phyloP scores from a whole-genome alignment of 495 filamentous ascomycete genomes.

The Collariella sp. region DNA sequence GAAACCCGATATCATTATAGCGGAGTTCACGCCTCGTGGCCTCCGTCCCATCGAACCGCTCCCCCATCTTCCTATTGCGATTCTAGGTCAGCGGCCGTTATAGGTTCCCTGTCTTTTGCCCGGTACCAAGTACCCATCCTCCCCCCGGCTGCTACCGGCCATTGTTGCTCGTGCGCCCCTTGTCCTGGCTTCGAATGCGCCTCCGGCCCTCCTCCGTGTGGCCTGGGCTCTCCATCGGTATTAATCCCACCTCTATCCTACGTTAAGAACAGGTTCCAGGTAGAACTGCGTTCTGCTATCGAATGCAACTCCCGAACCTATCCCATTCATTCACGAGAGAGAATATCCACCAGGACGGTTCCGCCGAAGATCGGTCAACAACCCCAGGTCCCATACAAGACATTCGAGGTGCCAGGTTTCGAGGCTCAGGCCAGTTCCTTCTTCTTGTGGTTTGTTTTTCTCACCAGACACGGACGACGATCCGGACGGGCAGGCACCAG shows the following conservation, averaged over 20 bases:
- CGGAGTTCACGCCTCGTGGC: constrained; percentile 33
- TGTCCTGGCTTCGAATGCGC: constrained; percentile 39
- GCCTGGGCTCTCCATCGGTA: constrained; percentile 40
- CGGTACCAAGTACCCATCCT: constrained; percentile 34
- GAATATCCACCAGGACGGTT: constrained; percentile 26
- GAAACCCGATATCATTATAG: constrained; percentile 31
- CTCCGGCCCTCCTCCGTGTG: constrained; percentile 42
- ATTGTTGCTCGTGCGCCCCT: constrained; percentile 34
- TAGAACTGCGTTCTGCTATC: constrained; percentile 36
- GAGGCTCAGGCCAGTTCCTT: constrained; percentile 12
- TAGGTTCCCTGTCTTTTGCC: constrained; percentile 25
- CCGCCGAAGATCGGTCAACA: constrained; percentile 26
- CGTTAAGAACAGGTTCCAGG: constrained; percentile 36
- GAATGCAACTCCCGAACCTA: no score
- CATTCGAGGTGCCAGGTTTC: constrained; percentile 20
- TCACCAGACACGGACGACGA: constrained; percentile 1
- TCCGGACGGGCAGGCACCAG: constrained; percentile 9
- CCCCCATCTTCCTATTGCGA: constrained; percentile 27
- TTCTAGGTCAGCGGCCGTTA: constrained; percentile 26
- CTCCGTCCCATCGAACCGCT: constrained; percentile 34
- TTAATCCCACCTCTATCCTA: constrained; percentile 44
- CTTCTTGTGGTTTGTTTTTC: constrained; percentile 1
- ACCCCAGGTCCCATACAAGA: constrained; percentile 25
- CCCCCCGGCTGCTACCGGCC: constrained; percentile 12
- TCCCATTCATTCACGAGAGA: constrained; percentile 27